A percentile compares a stretch with the other conserved stretches of the same genome.
Evolutionary conservation across 345 rosid species (phyloP).

Genomic region (Gossypium longicalyx): DNA sequence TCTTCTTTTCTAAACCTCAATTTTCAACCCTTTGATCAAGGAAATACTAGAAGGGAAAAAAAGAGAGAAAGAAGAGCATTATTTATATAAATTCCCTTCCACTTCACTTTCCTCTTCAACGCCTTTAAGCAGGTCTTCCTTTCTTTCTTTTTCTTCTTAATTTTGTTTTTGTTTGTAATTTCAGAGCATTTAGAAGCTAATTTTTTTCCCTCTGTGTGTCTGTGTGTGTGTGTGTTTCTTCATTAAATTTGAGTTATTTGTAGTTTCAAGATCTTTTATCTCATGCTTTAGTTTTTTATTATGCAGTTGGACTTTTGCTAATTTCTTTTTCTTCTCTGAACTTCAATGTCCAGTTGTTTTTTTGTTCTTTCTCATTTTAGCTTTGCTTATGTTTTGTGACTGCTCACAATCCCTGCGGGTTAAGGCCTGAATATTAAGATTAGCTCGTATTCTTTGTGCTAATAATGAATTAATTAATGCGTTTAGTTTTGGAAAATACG

Average conservation of each 20-base stretch:
- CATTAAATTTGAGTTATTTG: too few species aligned
- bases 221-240: too few species aligned
- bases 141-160: background rate
- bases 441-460: slow-evolving; percentile 1
- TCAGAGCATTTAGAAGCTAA: background rate
- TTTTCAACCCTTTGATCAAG: slow-evolving; percentile 37
- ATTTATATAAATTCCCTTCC: slow-evolving; percentile 27
- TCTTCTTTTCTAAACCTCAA: background rate
- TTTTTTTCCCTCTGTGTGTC: background rate
- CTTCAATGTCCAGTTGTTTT: background rate
- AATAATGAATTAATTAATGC: background rate
- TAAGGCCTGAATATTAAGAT: slow-evolving; percentile 2
- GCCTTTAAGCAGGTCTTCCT: slow-evolving; percentile 32
- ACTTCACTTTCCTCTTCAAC: slow-evolving; percentile 38
- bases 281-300: background rate
- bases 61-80: background rate
- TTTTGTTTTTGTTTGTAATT: background rate
- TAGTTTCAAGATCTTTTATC: background rate
- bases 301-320: background rate
- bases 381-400: background rate
- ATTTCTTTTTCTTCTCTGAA: background rate
- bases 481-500: background rate
- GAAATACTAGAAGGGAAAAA: background rate
- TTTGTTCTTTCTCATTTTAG: background rate
- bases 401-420: background rate